Base-by-base conservation (phyloP, 805 yeast species). In the Metschnikowia santaceciliae region DNA sequence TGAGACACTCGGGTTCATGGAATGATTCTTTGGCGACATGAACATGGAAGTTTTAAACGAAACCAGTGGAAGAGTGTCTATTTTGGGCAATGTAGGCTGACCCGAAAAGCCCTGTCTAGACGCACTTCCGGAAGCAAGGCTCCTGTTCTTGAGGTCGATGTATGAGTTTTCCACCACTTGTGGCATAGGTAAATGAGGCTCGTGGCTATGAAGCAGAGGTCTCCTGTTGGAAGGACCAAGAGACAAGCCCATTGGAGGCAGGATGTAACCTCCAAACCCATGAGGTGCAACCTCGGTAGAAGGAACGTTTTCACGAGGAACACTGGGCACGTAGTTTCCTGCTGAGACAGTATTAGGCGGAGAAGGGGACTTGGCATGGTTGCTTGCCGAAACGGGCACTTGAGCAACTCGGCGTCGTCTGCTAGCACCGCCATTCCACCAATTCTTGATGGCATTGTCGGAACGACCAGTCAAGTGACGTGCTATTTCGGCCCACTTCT, bases 371-470 rank as follows among this genome's bases (percentile, higher is more conserved):
- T 30, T 32, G n/a, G 45, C 7, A 8, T 19, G 26, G 7, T 32
- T 17, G 17, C 20, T 44, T 11, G 17, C 19, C 2, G 47, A 44
- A 13, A n/a, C 14, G 22, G 47, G 47, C 26, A 58, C 53, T 7
- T 58, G 58, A 23, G 57, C 57, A 42, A 74, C 73, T 56, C 90
- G 72, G 61, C 94, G 78, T 54, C 96, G 74, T 53, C 95, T 76
- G 64, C 88, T 89, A 13, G 95, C 92, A 7, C 96, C 95, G 3
- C 96, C 96, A 63, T 89, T 89, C 96, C 96, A 90, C 96, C 96
- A 90, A 69, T 90, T 90, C 65, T 89, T 89, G 60, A 89, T 88
- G 19, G 96, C 90, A 66, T 89, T 90, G 67, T 90, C 97, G n/a
- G 86, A 79, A 48, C 97, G 74, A 2, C 96, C 96, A 54, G 87